Evolutionary conservation across 75 land plant species (phyloP).

Genomic region (Sequoia sempervirens): DNA sequence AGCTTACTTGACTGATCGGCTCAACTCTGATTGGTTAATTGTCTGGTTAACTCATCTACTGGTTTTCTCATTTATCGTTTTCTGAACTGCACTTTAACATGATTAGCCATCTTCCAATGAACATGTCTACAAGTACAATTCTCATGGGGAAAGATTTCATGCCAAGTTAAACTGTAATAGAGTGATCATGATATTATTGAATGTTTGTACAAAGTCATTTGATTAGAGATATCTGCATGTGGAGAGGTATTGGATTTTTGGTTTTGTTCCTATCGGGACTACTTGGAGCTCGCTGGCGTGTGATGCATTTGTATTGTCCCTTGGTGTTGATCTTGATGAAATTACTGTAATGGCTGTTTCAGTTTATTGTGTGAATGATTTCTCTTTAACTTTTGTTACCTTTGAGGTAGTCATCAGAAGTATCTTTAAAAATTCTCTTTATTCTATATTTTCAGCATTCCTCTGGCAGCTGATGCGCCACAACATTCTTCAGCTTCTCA

Average conservation of each 20-base stretch:
- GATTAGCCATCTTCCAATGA: background rate
- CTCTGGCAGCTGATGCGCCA: slow-evolving; percentile 96
- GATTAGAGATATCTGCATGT: background rate
- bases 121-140: background rate
- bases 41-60: background rate
- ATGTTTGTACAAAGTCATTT: background rate
- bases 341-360: background rate
- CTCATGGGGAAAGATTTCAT: background rate
- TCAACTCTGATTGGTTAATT: background rate
- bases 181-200: background rate
- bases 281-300: background rate
- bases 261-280: background rate
- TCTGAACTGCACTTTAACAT: background rate
- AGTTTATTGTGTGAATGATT: background rate
- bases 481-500: slow-evolving; percentile 74
- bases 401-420: background rate
- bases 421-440: background rate
- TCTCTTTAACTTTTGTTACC: background rate
- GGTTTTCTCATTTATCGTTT: background rate
- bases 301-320: background rate
- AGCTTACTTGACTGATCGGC: background rate
- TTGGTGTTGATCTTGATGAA: background rate
- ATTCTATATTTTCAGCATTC: slow-evolving; percentile 53
- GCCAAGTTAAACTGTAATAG: background rate
- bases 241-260: background rate